Conservation (phyloP, 495 filamentous ascomycete species). For the Lentithecium fluviatile region DNA sequence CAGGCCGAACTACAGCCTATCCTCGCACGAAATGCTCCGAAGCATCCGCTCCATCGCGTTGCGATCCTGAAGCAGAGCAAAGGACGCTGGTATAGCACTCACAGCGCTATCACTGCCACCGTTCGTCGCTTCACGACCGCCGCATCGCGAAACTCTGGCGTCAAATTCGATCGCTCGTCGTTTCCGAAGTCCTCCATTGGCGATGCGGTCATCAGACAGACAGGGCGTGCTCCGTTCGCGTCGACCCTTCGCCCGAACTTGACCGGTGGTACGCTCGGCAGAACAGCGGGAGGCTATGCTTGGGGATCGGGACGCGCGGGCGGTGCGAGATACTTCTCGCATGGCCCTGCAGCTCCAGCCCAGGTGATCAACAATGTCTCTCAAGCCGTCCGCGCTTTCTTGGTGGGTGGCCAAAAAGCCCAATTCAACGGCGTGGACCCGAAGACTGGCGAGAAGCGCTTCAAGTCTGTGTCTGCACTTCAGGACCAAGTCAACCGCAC, state of each 20-base stretch:
- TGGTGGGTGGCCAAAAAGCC: constrained; percentile 80
- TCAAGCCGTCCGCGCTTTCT: constrained; percentile 83
- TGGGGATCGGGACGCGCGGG: constrained; percentile 67
- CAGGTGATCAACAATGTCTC: constrained; percentile 95
- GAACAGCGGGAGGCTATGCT: constrained; percentile 83
- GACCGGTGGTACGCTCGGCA: constrained; percentile 79
- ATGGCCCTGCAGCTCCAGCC: constrained; percentile 76
- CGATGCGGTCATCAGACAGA: constrained; percentile 62
- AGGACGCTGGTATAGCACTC: constrained; percentile 68
- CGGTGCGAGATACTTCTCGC: constrained; percentile 83
- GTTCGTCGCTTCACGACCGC: constrained; percentile 62
- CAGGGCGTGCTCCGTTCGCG: constrained; percentile 80
- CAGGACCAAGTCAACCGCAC: constrained; percentile 68
- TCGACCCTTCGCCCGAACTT: constrained; percentile 88
- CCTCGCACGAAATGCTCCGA: constrained; percentile 53
- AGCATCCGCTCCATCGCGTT: constrained; percentile 69
- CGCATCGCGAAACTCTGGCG: constrained; percentile 45
- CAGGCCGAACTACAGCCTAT: constrained; percentile 54
- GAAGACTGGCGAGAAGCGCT: constrained; percentile 70
- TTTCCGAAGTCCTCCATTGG: constrained; percentile 65
- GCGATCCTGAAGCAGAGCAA: constrained; percentile 69
- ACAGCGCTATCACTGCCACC: constrained; percentile 56
- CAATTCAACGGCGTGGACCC: constrained; percentile 73
- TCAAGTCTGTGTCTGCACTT: constrained; percentile 64
- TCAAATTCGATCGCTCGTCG: constrained; percentile 62